These are phyloP conservation scores for Luffa aegyptiaca DNA, from an alignment of 306 rosid genomes.

Conservation along the genomic window DNA sequence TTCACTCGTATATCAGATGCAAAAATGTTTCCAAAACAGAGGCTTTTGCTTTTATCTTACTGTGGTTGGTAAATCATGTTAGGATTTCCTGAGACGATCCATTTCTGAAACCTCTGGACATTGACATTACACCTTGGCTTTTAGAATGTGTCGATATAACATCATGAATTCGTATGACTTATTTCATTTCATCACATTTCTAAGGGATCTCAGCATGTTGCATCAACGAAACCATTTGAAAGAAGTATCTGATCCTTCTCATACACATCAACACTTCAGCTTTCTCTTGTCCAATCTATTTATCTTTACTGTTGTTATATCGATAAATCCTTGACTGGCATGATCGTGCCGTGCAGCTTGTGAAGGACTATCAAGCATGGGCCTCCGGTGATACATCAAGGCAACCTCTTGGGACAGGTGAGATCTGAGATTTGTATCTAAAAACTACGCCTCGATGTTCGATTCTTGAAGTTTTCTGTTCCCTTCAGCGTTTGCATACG, in stretches of 20 bases:
- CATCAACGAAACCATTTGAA: background rate
- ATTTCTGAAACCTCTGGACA: background rate
- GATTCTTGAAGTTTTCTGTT: background rate
- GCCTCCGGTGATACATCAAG: constrained; percentile 70
- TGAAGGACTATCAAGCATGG: constrained; percentile 91
- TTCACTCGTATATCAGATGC: background rate
- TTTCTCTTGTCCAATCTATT: background rate
- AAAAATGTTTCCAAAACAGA: background rate
- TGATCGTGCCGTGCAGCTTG: constrained; percentile 48
- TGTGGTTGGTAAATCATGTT: background rate
- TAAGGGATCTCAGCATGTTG: background rate
- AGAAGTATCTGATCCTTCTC: background rate
- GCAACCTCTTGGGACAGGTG: constrained; percentile 76
- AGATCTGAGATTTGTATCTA: constrained; percentile 29
- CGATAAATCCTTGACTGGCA: background rate
- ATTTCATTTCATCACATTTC: background rate
- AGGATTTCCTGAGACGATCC: background rate
- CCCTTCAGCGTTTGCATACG: background rate
- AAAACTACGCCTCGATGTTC: constrained; percentile 11
- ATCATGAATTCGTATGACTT: background rate
- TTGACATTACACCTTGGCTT: background rate
- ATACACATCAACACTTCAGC: background rate
- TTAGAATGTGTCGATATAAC: background rate
- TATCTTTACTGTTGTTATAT: background rate
- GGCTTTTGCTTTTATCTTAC: background rate